Conservation (phyloP, 495 filamentous ascomycete genomes). For the Daldinia loculata region DNA sequence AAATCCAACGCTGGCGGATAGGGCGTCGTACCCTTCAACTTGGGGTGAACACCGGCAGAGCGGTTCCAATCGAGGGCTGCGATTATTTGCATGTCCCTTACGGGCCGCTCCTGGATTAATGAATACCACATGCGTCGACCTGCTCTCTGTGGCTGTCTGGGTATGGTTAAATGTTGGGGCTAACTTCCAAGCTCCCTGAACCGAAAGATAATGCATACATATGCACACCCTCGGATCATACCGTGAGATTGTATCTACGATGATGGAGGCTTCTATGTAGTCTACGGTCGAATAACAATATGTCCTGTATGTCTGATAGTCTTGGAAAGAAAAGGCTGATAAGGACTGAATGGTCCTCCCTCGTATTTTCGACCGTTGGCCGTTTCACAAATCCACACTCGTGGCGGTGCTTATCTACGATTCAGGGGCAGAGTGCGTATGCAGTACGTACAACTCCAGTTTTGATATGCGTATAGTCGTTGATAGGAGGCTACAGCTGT, state of each 20-base stretch:
- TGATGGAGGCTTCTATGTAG: background rate
- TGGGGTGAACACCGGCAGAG: conserved; percentile 24
- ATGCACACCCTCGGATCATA: conserved; percentile 32
- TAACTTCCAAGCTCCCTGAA: conserved; percentile 24
- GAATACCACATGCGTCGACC: conserved; percentile 32
- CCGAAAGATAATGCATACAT: conserved; percentile 15
- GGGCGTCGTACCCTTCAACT: background rate
- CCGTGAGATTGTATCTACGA: conserved; percentile 22
- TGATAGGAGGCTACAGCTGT: conserved; percentile 29
- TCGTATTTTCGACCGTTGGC: conserved; percentile 29
- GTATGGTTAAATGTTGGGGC: conserved; percentile 30
- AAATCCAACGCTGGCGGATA: conserved; percentile 29
- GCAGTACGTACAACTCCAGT: conserved; percentile 10
- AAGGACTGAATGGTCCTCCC: background rate
- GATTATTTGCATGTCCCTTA: conserved; percentile 25
- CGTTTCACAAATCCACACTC: conserved; percentile 22
- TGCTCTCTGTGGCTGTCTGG: conserved; percentile 4
- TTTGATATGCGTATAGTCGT: conserved; percentile 31
- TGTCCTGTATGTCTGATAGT: background rate
- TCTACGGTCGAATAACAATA: background rate
- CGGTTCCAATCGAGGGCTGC: conserved; percentile 33
- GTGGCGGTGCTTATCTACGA: conserved; percentile 42
- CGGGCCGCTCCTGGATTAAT: conserved; percentile 38
- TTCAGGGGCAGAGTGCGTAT: conserved; percentile 28
- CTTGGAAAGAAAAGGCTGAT: background rate